Evolutionary conservation across 495 filamentous ascomycete species (phyloP).

Genomic region (Lichina pygmaea): DNA sequence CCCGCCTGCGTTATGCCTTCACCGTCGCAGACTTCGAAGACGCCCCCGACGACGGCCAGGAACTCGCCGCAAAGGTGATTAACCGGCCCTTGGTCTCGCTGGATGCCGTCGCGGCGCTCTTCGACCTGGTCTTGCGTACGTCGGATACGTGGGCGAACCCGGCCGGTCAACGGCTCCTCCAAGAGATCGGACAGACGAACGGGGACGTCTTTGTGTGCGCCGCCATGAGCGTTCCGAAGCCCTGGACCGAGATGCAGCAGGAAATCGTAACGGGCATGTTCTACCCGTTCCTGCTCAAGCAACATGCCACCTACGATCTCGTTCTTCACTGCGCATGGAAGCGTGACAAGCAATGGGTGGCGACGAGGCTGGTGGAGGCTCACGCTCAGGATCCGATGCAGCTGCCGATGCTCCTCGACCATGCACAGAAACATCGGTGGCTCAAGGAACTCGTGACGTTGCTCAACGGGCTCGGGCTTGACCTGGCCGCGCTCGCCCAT

Average conservation of each 20-base stretch:
- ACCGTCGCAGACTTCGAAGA: constrained; percentile 46
- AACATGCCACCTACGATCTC: constrained; percentile 45
- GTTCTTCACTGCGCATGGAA: constrained; percentile 76
- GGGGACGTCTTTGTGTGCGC: constrained; percentile 56
- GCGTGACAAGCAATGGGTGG: constrained; percentile 61
- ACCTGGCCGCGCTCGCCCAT: constrained; percentile 74
- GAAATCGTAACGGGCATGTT: constrained; percentile 33
- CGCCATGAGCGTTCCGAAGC: constrained; percentile 38
- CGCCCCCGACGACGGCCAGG: constrained; percentile 35
- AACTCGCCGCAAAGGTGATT: constrained; percentile 44
- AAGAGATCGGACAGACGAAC: constrained; percentile 39
- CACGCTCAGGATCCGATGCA: constrained; percentile 50
- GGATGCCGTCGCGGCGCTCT: constrained; percentile 58
- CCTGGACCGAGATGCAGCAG: constrained; percentile 34
- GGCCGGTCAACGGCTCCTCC: constrained; percentile 39
- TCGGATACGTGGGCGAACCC: constrained; percentile 32
- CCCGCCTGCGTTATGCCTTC: constrained; percentile 52
- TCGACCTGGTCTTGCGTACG: constrained; percentile 46
- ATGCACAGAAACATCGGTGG: constrained; percentile 53
- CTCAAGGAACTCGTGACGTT: constrained; percentile 51
- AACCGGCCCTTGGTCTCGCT: constrained; percentile 72
- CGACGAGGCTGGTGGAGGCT: constrained; percentile 45
- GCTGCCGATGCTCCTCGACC: constrained; percentile 59
- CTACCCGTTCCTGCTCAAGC: constrained; percentile 30
- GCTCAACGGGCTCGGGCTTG: constrained; percentile 57